Percentiles rank a stretch among this genome's conserved stretches.
Evolutionary conservation across 2,329 filamentous ascomycete genomes (phyloP).

Genomic region (Coniella vitis): DNA sequence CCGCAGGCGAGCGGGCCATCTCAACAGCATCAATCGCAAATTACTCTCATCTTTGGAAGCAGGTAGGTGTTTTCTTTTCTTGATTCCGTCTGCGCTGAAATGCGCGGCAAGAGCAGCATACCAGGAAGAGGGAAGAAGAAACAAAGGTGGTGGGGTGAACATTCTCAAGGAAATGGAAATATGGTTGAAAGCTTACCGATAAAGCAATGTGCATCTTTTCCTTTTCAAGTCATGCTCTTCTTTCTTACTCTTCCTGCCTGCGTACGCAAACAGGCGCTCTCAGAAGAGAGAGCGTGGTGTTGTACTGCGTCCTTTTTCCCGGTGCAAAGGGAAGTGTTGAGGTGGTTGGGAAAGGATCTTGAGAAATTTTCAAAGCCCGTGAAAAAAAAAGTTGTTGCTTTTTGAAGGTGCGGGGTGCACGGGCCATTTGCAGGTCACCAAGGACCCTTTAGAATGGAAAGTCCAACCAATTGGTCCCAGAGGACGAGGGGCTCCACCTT

Average conservation of each 20-base stretch:
- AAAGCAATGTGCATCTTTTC: neutral
- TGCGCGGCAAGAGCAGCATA: too few species aligned
- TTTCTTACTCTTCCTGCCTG: too few species aligned
- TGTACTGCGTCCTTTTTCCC: too few species aligned
- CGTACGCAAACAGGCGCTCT: neutral
- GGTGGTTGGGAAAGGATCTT: neutral
- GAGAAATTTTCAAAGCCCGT: neutral
- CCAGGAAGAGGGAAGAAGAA: neutral
- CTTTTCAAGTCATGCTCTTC: neutral
- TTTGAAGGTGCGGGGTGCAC: conserved; percentile 7
- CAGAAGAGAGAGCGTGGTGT: neutral
- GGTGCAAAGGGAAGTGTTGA: too few species aligned
- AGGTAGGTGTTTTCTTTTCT: too few species aligned
- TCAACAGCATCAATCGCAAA: conserved; percentile 91
- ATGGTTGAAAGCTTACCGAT: neutral
- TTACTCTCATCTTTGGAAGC: conserved; percentile 77
- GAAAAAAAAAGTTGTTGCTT: conserved; percentile 3
- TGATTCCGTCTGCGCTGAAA: neutral
- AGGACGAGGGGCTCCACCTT: too few species aligned
- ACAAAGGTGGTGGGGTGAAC: too few species aligned
- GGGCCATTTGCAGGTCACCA: neutral
- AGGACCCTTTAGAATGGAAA: too few species aligned
- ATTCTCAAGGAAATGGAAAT: neutral
- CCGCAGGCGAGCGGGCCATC: conserved; percentile 89
- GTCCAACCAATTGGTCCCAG: too few species aligned